Base-by-base conservation (phyloP, 2,329 filamentous ascomycete species). In the Beauveria varroae region DNA sequence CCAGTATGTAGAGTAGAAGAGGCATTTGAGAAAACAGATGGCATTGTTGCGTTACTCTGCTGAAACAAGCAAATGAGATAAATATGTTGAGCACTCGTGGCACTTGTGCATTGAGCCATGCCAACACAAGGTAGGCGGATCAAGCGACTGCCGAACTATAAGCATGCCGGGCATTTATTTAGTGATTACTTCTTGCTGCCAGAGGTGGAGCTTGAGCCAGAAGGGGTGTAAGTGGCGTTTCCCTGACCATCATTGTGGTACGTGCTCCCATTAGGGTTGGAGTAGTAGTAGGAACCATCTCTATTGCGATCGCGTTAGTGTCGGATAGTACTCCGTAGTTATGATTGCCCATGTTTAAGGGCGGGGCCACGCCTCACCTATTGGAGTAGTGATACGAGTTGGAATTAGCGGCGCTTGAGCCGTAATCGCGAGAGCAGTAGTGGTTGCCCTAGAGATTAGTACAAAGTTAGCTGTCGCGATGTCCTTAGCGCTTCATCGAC, bases 261-360 rank as follows among this genome's bases (percentile, higher is more conserved):
- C 44, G 83, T 87, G 68, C 83, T 88, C 16, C 86, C 85, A 64
- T 88, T 81, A 51, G 85, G 74, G 74, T 90, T 90, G 70, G 81
- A 83, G 75, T 90, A 90, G 76, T 90, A 89, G 78, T 90, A 90
- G 1, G 85, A 88, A 43, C 86, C 86, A 66, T 89, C 69, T 24
- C 81, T 83, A 28, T 34, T 12, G 10, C 22, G n/a, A 34, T 50
- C 43, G 52, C 20, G 55, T 60, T n/a, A 43, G 57, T 20, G 10
- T 41, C 3, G n/a, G 43, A 8, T 3, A 14, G 7, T 2, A 28
- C 26, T 28, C 26, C n/a, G n/a, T n/a, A n/a, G n/a, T n/a, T n/a
- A n/a, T n/a, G n/a, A n/a, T n/a, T 14, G 24, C 44, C 20, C 3
- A 22, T 16, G 18, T 14, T 12, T 37, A 12, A 12, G 30, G 28